Conservation (phyloP, 176 grass and related monocot genomes). For the Canna indica region DNA sequence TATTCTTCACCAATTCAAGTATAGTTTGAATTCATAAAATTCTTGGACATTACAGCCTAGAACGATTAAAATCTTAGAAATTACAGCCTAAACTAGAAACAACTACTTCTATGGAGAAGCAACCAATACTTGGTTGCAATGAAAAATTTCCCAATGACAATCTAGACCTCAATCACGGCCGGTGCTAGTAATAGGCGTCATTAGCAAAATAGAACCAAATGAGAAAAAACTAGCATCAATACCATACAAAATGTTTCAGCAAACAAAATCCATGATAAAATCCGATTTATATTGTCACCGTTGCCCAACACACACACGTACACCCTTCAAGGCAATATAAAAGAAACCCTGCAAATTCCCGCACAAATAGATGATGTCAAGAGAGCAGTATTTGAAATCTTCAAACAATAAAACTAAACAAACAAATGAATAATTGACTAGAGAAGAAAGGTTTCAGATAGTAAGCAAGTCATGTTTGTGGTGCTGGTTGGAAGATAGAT, state of each 20-base stretch:
- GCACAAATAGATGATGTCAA: too few relatives aligned
- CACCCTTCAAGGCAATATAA: conserved; percentile 7
- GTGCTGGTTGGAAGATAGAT: too few relatives aligned
- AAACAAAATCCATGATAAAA: background rate
- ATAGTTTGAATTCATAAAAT: background rate
- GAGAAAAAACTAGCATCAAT: background rate
- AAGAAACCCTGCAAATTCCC: conserved; percentile 1
- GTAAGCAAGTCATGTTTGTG: too few relatives aligned
- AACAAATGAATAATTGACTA: background rate
- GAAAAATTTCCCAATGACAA: background rate
- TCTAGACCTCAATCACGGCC: background rate
- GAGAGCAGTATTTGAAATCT: background rate
- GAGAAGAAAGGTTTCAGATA: too few relatives aligned
- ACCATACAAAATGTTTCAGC: background rate
- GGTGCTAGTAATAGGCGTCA: background rate
- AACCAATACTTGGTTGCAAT: background rate
- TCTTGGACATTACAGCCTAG: background rate
- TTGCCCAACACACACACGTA: background rate
- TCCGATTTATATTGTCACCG: background rate
- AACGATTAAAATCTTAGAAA: background rate
- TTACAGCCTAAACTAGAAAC: background rate
- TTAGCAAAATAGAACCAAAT: background rate
- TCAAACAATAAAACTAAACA: background rate
- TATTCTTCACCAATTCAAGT: too few relatives aligned
- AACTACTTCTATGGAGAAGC: background rate